These are phyloP conservation scores for Pyrenophora graminea DNA, from an alignment of 2,329 filamentous ascomycete genomes.

Conservation along the genomic window DNA sequence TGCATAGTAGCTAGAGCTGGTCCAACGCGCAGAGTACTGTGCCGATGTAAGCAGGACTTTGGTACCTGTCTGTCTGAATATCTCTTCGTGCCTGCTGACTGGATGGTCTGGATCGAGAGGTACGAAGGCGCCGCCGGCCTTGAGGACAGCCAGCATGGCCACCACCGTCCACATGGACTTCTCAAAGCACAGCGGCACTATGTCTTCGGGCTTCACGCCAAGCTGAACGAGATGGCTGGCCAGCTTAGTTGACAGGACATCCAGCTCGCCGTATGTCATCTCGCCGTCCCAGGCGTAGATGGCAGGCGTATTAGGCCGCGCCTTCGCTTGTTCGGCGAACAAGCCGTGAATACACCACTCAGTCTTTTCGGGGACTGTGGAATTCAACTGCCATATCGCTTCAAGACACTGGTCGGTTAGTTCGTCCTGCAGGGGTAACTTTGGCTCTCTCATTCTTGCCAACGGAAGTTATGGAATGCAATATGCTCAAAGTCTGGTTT, in stretches of 20 bases:
- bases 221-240: constrained; percentile 7
- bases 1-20: not conserved
- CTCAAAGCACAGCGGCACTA: constrained; percentile 31
- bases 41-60: not conserved
- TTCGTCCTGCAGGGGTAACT: no score
- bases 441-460: no score
- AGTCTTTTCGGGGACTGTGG: no score
- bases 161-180: constrained; percentile 33
- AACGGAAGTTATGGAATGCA: no score
- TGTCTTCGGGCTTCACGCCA: constrained; percentile 12
- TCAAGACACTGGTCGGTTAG: no score
- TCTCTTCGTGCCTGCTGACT: constrained; percentile 33
- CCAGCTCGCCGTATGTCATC: constrained; percentile 6
- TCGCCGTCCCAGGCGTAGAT: no score
- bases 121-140: constrained; percentile 50
- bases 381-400: no score
- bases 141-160: constrained; percentile 49
- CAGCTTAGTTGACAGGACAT: not conserved
- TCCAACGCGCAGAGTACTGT: not conserved
- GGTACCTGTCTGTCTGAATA: constrained; percentile 24
- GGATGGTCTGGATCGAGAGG: constrained; percentile 38
- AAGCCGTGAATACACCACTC: constrained; percentile 20
- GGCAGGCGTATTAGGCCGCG: no score
- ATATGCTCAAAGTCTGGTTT: no score
- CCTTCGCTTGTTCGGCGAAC: constrained; percentile 5